A percentile compares a stretch with the other conserved stretches of the same genome.
Evolutionary conservation across 2,329 filamentous ascomycete species (phyloP).

Genomic region (Colletotrichum tropicicola): DNA sequence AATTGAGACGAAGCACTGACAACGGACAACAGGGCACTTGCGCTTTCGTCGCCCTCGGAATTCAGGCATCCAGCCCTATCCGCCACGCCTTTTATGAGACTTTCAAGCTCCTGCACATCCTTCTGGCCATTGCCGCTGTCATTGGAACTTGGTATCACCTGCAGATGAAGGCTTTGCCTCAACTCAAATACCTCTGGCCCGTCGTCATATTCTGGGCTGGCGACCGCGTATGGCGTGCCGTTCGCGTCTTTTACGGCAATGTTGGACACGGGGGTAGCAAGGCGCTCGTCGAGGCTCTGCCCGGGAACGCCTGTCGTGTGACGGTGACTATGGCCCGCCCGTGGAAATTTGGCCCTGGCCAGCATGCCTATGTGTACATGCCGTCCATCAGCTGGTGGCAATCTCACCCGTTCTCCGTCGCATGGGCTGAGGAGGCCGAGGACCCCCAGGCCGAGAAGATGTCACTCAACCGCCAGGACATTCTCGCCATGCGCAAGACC

Average conservation of each 20-base stretch:
- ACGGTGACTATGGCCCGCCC: constrained; percentile 79
- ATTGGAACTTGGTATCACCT: constrained; percentile 75
- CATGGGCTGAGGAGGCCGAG: constrained; percentile 77
- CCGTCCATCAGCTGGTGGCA: constrained; percentile 77
- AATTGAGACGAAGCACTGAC: constrained; percentile 21
- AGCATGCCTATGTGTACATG: constrained; percentile 84
- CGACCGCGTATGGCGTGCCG: constrained; percentile 69
- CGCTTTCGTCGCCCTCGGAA: constrained; percentile 68
- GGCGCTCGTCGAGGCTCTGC: constrained; percentile 78
- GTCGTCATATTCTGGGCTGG: constrained; percentile 73
- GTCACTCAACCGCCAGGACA: constrained; percentile 67
- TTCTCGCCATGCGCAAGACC: constrained; percentile 68
- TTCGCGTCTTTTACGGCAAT: constrained; percentile 72
- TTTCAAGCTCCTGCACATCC: constrained; percentile 78
- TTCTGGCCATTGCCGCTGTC: constrained; percentile 66
- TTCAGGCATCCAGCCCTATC: constrained; percentile 76
- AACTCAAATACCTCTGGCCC: constrained; percentile 67
- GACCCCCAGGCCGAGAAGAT: constrained; percentile 61
- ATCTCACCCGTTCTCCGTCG: constrained; percentile 82
- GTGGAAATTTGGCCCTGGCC: constrained; percentile 79
- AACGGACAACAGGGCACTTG: constrained; percentile 56
- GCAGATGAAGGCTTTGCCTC: constrained; percentile 60
- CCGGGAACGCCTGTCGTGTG: constrained; percentile 78
- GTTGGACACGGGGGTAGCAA: constrained; percentile 72
- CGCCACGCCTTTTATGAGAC: constrained; percentile 83